These are phyloP conservation scores for Syzygium malaccense DNA, from an alignment of 441 rosid species.

Conservation along the genomic window DNA sequence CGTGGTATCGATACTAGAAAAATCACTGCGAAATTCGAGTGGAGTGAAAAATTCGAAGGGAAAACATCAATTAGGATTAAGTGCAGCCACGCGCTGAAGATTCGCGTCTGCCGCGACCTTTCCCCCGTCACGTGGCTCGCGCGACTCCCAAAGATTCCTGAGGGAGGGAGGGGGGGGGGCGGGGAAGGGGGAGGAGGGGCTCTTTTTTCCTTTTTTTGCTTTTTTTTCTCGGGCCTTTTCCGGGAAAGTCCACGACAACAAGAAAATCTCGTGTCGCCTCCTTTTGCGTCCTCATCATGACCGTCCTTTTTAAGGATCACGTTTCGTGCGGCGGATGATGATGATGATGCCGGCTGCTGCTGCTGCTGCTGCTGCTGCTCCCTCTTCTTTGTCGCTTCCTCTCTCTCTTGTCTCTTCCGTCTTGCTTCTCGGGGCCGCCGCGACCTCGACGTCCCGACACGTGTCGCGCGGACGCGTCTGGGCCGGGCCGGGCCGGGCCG, in stretches of 20 bases:
- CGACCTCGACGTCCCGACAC: not conserved
- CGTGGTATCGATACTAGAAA: no score
- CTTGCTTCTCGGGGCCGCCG: not conserved
- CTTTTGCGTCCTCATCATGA: not conserved
- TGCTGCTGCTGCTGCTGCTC: no score
- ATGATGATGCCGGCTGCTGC: no score
- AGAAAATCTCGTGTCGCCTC: not conserved
- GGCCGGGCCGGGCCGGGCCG: not conserved
- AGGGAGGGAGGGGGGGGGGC: not conserved
- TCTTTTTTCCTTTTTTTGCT: accelerated
- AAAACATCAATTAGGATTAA: not conserved
- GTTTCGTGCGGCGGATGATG: no score
- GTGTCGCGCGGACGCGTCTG: not conserved
- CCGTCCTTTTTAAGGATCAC: not conserved
- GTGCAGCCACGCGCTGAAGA: not conserved
- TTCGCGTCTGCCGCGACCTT: no score
- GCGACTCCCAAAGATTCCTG: not conserved
- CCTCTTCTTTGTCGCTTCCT: not conserved
- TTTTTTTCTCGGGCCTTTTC: not conserved
- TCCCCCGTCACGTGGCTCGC: not conserved
- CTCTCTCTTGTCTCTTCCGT: not conserved
- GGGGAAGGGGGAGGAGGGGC: not conserved
- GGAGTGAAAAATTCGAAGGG: not conserved
- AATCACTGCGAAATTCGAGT: no score
- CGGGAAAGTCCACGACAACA: not conserved